These are phyloP conservation scores for Wilhelminamyces savonicus DNA, from an alignment of 805 yeast genomes.

Conservation along the genomic window DNA sequence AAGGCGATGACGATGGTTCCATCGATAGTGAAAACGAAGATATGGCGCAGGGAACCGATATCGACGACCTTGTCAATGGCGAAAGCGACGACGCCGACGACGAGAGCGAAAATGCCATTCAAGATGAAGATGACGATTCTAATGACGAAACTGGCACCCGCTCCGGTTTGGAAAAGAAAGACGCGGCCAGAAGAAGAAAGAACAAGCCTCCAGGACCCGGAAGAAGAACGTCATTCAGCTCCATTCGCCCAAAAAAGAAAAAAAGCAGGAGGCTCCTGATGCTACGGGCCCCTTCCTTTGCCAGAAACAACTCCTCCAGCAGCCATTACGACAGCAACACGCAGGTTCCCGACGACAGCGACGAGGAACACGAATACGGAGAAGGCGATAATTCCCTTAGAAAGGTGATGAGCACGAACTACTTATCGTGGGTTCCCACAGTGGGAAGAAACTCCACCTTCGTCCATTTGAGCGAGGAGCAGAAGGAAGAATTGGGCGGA, in stretches of 20 bases:
- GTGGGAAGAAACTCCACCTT: slow-evolving; percentile 92
- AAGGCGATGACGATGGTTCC: slow-evolving; percentile 12
- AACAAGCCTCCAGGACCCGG: too few relatives aligned
- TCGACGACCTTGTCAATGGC: slow-evolving; percentile 5
- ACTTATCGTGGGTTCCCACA: slow-evolving; percentile 86
- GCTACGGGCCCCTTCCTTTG: slow-evolving; percentile 5
- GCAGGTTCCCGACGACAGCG: background rate
- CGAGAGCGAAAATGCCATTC: slow-evolving; percentile 1
- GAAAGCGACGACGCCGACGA: slow-evolving; percentile 8
- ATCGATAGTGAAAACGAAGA: slow-evolving; percentile 16
- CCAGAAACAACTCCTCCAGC: slow-evolving; percentile 1
- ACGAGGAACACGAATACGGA: slow-evolving; percentile 12
- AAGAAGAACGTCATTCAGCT: slow-evolving; percentile 40
- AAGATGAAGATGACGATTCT: slow-evolving; percentile 10
- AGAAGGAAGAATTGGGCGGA: slow-evolving; percentile 93
- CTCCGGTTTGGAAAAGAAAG: too few relatives aligned
- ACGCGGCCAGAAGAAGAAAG: too few relatives aligned
- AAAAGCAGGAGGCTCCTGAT: slow-evolving; percentile 1
- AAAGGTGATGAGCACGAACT: slow-evolving; percentile 47
- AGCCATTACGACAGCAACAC: background rate
- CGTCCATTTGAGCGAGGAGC: slow-evolving; percentile 71
- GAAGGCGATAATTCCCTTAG: slow-evolving; percentile 9
- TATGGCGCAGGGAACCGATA: slow-evolving; percentile 3
- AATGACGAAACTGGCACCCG: slow-evolving; percentile 27
- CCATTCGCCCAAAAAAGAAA: slow-evolving; percentile 2